These are phyloP conservation scores for Penicillium macrosclerotiorum DNA, from an alignment of 495 filamentous ascomycete species.

Conservation along the genomic window DNA sequence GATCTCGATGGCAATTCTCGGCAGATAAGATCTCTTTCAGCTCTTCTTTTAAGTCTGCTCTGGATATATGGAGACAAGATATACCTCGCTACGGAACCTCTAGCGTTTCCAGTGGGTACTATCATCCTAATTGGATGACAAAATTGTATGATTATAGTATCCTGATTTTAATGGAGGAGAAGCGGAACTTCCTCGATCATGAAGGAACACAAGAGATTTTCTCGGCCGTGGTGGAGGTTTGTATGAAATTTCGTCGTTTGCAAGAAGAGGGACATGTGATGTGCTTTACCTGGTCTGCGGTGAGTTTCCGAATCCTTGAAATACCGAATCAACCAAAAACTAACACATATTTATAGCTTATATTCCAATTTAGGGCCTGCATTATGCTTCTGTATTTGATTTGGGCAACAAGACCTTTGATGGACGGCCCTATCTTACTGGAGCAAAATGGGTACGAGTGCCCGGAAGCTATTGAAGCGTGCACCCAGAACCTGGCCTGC, in stretches of 20 bases:
- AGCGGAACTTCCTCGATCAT: conserved; percentile 22
- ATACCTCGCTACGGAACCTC: conserved; percentile 29
- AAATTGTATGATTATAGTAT: conserved; percentile 36
- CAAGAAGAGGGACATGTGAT: conserved; percentile 35
- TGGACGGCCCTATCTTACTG: conserved; percentile 2
- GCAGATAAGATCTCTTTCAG: conserved; percentile 13
- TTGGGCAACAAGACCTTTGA: conserved; percentile 21
- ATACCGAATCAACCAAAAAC: too few species aligned
- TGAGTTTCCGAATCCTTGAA: too few species aligned
- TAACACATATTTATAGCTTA: conserved; percentile 21
- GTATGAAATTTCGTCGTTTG: conserved; percentile 25
- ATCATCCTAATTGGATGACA: conserved; percentile 32
- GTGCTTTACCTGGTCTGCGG: conserved; percentile 38
- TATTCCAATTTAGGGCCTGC: conserved; percentile 32
- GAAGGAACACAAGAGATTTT: conserved; percentile 30
- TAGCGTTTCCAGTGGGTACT: conserved; percentile 23
- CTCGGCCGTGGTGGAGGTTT: conserved; percentile 28
- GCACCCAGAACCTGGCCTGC: conserved; percentile 20
- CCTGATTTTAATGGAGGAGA: conserved; percentile 31
- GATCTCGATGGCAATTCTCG: conserved; percentile 8
- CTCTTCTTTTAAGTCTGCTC: conserved; percentile 24
- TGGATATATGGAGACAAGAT: conserved; percentile 32
- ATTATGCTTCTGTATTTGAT: conserved; percentile 34
- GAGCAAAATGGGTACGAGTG: conserved; percentile 7
- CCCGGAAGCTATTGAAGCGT: conserved; percentile 23